A percentile compares a stretch with the other conserved stretches of the same genome.
phyloP scores from a whole-genome alignment of 805 yeast species.

The Monosporozyma servazzii region DNA sequence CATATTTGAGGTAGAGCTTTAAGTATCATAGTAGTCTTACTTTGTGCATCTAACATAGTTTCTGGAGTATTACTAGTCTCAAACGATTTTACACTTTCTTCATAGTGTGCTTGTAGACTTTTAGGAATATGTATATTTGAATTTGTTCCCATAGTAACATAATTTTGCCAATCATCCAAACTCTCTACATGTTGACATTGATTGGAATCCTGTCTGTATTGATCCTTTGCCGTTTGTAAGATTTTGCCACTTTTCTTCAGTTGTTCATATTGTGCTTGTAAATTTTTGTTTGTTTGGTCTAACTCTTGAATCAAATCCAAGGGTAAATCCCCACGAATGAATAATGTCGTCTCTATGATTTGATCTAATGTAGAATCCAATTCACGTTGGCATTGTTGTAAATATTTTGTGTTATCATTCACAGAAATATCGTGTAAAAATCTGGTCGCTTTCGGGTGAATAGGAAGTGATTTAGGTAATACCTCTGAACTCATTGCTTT shows the following conservation, averaged over 20 bases:
- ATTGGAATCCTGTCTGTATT: constrained; percentile 2
- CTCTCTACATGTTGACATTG: not conserved
- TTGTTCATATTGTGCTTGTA: constrained; percentile 6
- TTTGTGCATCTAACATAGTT: not conserved
- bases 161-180: constrained; percentile 12
- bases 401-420: constrained; percentile 9
- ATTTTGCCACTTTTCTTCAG: not conserved
- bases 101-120: not conserved
- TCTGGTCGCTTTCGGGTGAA: constrained; percentile 13
- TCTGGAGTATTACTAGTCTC: constrained; percentile 8
- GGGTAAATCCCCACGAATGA: not conserved
- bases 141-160: not conserved
- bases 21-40: not conserved
- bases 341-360: constrained; percentile 3
- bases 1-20: constrained; percentile 33
- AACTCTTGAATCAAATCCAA: not conserved
- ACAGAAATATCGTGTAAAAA: constrained; percentile 12
- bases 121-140: not conserved
- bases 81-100: not conserved
- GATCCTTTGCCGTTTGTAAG: constrained; percentile 1
- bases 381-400: constrained; percentile 11
- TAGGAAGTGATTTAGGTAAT: constrained; percentile 11
- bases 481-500: not conserved
- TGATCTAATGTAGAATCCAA: constrained; percentile 13
- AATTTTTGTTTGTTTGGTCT: constrained; percentile 3